Percentiles rank a stretch among this genome's conserved stretches.
Conservation (phyloP, 768 basidiomycete genomes). For the Naematelia aurantialba region DNA sequence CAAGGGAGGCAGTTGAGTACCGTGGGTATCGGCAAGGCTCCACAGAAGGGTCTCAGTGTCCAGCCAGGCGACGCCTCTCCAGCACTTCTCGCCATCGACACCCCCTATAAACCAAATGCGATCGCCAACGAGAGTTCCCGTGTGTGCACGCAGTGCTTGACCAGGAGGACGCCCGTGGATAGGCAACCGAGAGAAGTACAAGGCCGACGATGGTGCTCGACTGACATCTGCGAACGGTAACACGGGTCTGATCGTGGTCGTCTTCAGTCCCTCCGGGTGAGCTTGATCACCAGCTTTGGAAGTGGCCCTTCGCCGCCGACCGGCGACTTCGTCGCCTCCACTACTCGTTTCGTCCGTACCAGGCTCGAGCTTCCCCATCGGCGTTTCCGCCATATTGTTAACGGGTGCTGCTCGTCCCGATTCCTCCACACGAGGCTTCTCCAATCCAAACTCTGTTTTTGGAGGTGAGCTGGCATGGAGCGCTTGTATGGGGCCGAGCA, state of each 20-base stretch:
- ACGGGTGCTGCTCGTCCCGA: not conserved
- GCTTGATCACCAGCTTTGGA: not conserved
- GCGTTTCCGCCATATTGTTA: not conserved
- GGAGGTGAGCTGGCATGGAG: not conserved
- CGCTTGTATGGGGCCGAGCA: not conserved
- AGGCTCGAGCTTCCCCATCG: not conserved
- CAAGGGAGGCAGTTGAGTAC: constrained; percentile 75
- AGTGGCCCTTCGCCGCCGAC: not conserved
- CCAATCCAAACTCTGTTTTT: not conserved
- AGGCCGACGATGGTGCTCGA: constrained; percentile 24
- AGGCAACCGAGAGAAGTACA: constrained; percentile 44
- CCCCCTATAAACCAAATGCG: constrained; percentile 86
- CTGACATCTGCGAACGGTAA: not conserved
- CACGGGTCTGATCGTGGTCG: not conserved
- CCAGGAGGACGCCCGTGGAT: constrained; percentile 33
- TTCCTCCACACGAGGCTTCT: not conserved
- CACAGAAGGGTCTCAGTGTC: constrained; percentile 89
- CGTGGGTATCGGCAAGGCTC: constrained; percentile 70
- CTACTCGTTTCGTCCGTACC: not conserved
- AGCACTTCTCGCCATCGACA: constrained; percentile 73
- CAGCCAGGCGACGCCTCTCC: constrained; percentile 74
- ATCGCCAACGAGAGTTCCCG: constrained; percentile 74
- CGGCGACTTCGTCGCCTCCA: not conserved
- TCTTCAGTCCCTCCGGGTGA: not conserved
- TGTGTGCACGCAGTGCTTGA: constrained; percentile 67